These are phyloP conservation scores for Phytopythium oedochilum DNA, from an alignment of 352 stramenopile genomes.

Conservation along the genomic window DNA sequence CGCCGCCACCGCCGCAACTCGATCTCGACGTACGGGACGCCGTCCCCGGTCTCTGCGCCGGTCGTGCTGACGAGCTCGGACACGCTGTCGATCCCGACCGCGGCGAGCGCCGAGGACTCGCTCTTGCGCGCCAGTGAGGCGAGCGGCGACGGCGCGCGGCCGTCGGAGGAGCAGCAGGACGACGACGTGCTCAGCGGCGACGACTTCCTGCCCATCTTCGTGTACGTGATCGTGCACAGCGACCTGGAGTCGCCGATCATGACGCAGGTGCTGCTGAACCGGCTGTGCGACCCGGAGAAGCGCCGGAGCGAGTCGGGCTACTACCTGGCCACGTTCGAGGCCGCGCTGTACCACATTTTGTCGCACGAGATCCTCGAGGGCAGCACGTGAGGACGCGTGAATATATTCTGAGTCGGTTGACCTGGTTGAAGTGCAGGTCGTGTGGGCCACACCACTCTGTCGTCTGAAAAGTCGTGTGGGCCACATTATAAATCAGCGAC, in stretches of 20 bases:
- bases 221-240: constrained; percentile 87
- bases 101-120: not conserved
- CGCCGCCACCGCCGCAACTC: constrained; percentile 38
- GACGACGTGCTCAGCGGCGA: constrained; percentile 79
- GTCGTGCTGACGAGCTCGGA: not conserved
- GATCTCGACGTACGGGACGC: constrained; percentile 5
- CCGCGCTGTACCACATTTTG: constrained; percentile 74
- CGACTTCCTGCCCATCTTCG: constrained; percentile 87
- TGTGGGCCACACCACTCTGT: not conserved
- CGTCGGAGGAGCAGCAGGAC: constrained; percentile 19
- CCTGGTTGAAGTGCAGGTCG: not conserved
- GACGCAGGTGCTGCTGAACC: constrained; percentile 79
- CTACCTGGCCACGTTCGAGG: constrained; percentile 83
- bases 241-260: constrained; percentile 70
- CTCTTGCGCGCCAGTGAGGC: constrained; percentile 1
- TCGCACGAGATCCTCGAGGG: constrained; percentile 34
- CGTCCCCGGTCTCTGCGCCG: not conserved
- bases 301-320: constrained; percentile 84
- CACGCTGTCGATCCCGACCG: constrained; percentile 5
- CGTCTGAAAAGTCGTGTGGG: no score
- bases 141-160: constrained; percentile 3
- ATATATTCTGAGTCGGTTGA: no score
- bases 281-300: constrained; percentile 81
- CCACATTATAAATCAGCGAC: not conserved
- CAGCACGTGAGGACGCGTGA: not conserved